Evolutionary conservation across 2,329 filamentous ascomycete species (phyloP), one percentile per base, ranked within the genome.

Genomic region (Clonostachys rhizophaga): DNA sequence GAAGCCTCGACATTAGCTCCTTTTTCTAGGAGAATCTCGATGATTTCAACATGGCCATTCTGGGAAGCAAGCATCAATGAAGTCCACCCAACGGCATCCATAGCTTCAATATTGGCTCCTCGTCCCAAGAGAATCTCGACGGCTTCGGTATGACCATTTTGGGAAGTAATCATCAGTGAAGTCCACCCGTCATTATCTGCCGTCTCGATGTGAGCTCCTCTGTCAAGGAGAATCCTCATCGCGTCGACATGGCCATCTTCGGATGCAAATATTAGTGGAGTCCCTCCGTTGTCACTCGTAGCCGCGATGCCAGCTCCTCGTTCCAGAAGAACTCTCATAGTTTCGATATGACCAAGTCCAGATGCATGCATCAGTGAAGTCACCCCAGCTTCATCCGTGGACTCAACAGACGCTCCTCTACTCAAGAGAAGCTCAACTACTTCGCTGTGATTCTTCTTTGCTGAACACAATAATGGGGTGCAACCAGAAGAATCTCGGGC

Each of bases 1-100:
- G 36, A n/a, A 8, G 36, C 36, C 36, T 8, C 14, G 14, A 39
- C 36, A 39, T 36, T n/a, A 12, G 43, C 34, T 18, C 43, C 43
- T 16, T 17, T 24, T 8, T 45, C 14, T 4, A 46, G 17, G 16
- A 46, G 44, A 46, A 33, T 17, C 39, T 42, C 33, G 44, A 47
- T 34, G 17, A 49, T 44, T n/a, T 49, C 47, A 10, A 33, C 4
- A 39, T 49, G 36, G 13, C 47, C 40, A n/a, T 34, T 39, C 14
- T 20, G 34, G 8, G 43, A 18, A 14, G 47, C 47, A 14, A 49
- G 20, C n/a, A 35, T 39, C 11, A 49, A 14, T 13, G 47, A 36
- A 13, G 47, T 49, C n/a, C 13, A 20, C n/a, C 43, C 43, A 14
- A 30, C 3, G 24, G 24, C 24, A 44, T 16, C 18, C 17, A 45